Evolutionary conservation across 1,139 yeast species (phyloP), one percentile per base, ranked within the genome.

Genomic region (Pneumocystis wakefieldiae): DNA sequence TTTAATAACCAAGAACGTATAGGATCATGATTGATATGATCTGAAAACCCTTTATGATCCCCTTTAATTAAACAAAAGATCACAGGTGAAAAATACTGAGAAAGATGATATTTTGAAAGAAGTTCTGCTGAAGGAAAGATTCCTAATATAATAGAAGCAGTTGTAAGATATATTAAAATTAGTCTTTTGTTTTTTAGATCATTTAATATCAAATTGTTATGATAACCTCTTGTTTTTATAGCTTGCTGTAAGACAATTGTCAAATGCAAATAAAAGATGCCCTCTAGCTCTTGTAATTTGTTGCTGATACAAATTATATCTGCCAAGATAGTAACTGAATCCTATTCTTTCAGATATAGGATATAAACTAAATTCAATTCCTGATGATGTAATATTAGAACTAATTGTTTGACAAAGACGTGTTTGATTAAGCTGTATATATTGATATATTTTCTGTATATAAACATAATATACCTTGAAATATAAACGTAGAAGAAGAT

Each of bases 311-410:
- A 87, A 72, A 69, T 84, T 83, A 70, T 81, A 87, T 63, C 83
- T 78, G 0, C 90, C 90, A 59, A 86, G 76, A 69, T 84, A 81
- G 71, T 78, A 87, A 62, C 92, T 75, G 72, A 85, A 87, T 68
- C 83, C 85, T 4, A 86, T 78, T 64, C 81, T 82, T 66, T 84
- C 84, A 1, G 81, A 73, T 59, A 75, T 73, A 3, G 82, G 76
- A 65, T 81, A 84, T 14, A 71, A 69, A 1, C 74, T 69, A 67
- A 84, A 78, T 57, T 71, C 72, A 36, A 68, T 62, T n/a, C 66
- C 66, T 15, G 65, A 64, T 42, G 66, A 62, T 24, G 64, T 36
- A 32, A 65, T 58, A 57, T 65, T 65, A 17, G 63, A 62, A 41
- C 63, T 57, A 36, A 65, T 58, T 19, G 66, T 64, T 19, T 63